Conservation (phyloP, 805 yeast species). For the Deakozyma indianensis region DNA sequence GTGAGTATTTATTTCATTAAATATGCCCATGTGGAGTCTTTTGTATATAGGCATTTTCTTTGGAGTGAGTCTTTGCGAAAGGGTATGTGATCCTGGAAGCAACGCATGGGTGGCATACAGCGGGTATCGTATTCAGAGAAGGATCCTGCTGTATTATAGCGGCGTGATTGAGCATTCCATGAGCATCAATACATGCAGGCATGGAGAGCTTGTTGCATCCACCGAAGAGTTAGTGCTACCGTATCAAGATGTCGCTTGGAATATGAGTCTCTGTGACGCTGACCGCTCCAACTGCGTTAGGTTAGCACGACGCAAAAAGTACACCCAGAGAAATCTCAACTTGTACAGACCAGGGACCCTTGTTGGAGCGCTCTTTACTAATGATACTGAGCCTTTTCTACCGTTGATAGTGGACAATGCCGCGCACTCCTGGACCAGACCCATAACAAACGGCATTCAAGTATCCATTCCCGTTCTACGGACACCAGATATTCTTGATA, state of each 20-base stretch:
- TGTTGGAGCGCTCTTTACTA: neutral
- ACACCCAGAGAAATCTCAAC: neutral
- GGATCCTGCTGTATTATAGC: neutral
- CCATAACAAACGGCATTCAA: neutral
- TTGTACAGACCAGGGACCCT: neutral
- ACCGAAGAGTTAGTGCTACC: neutral
- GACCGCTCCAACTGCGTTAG: neutral
- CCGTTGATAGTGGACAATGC: neutral
- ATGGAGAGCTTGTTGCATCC: neutral
- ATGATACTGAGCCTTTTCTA: neutral
- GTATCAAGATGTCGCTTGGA: neutral
- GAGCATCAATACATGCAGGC: neutral
- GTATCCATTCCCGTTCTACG: neutral
- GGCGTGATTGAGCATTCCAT: neutral
- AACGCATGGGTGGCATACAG: neutral
- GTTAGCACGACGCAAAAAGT: neutral
- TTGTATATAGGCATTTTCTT: too few species aligned
- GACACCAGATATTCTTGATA: neutral
- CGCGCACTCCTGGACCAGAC: neutral
- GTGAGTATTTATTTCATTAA: too few species aligned
- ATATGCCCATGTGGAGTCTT: too few species aligned
- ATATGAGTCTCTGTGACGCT: neutral
- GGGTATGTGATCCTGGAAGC: neutral
- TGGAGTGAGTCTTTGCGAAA: too few species aligned
- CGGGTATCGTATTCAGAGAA: conserved; percentile 1